A percentile compares a stretch with the other conserved stretches of the same genome.
Conservation (phyloP, 768 basidiomycete species). For the Russula abietina region DNA sequence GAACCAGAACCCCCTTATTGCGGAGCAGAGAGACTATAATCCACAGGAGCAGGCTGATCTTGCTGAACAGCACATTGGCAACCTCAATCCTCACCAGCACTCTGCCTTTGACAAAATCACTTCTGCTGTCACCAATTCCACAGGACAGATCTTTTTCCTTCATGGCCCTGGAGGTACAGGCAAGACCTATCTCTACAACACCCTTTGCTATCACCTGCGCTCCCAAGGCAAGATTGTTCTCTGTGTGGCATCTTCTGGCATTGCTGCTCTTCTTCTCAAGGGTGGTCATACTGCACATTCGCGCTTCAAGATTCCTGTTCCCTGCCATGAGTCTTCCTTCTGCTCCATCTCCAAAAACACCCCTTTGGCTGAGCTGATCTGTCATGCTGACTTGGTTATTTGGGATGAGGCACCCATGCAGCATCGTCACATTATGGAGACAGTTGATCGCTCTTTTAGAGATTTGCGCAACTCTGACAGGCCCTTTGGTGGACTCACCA, state of each 20-base stretch:
- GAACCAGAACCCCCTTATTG: slow-evolving; percentile 30
- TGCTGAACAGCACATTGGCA: not conserved
- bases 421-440: too few species aligned
- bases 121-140: slow-evolving; percentile 13
- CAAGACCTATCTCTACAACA: slow-evolving; percentile 42
- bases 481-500: too few species aligned
- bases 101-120: slow-evolving; percentile 25
- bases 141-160: slow-evolving; percentile 36
- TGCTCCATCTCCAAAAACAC: too few species aligned
- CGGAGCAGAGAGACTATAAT: slow-evolving; percentile 33
- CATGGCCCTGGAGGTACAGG: slow-evolving; percentile 42
- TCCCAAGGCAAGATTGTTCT: slow-evolving; percentile 29
- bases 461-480: too few species aligned
- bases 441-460: too few species aligned
- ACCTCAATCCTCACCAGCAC: slow-evolving; percentile 24
- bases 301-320: too few species aligned
- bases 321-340: too few species aligned
- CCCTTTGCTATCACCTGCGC: slow-evolving; percentile 15
- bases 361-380: too few species aligned
- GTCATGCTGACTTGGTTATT: too few species aligned
- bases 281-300: too few species aligned
- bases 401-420: too few species aligned
- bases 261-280: too few species aligned
- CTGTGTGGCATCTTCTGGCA: slow-evolving; percentile 42
- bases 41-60: not conserved